Evolutionary conservation across 768 basidiomycete species (phyloP).

Genomic region (Coprinopsis strossmayeri): DNA sequence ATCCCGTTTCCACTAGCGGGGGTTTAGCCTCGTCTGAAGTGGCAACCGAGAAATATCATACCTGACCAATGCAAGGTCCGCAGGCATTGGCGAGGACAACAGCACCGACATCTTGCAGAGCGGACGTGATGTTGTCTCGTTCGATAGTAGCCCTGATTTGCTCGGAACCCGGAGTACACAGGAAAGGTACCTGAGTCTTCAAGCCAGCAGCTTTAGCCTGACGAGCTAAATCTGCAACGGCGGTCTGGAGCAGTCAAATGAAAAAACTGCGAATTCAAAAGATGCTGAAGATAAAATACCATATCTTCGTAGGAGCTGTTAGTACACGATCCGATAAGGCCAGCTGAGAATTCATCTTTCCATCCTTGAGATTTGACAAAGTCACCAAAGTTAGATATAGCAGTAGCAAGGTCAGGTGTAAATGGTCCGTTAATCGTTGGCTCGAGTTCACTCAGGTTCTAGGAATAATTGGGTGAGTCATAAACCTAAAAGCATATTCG

Average conservation of each 20-base stretch:
- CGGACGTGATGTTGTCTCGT: constrained; percentile 79
- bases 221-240: constrained; percentile 83
- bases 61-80: constrained; percentile 97
- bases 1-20: constrained; percentile 79
- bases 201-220: constrained; percentile 86
- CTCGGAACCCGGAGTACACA: constrained; percentile 89
- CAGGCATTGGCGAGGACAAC: constrained; percentile 96
- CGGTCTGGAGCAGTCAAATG: constrained; percentile 46
- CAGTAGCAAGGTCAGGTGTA: constrained; percentile 94
- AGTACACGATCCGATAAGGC: constrained; percentile 96
- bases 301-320: constrained; percentile 98
- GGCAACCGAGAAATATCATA: constrained; percentile 22
- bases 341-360: constrained; percentile 90
- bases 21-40: neutral
- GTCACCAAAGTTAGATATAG: constrained; percentile 79
- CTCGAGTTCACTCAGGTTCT: constrained; percentile 87
- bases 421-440: constrained; percentile 96
- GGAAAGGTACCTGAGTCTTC: constrained; percentile 75
- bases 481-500: constrained; percentile 3
- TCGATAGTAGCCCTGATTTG: constrained; percentile 98
- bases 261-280: constrained; percentile 7
- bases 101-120: constrained; percentile 86
- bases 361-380: constrained; percentile 83
- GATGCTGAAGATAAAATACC: constrained; percentile 35
- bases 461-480: constrained; percentile 3